phyloP scores from a whole-genome alignment of 345 rosid species.

The Populus euphratica region DNA sequence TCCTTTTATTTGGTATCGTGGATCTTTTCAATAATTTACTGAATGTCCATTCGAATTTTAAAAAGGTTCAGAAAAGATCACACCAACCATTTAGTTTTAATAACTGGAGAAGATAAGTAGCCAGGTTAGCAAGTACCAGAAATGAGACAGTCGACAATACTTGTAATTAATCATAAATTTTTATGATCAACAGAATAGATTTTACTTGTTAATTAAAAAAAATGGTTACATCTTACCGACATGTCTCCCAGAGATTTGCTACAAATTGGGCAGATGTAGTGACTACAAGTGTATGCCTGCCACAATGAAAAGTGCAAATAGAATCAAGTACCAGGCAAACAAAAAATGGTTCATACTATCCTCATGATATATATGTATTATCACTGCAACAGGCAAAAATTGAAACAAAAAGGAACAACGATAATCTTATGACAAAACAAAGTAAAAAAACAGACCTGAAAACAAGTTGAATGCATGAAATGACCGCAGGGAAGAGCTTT shows the following conservation, averaged over 20 bases:
- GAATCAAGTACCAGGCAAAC: constrained; percentile 11
- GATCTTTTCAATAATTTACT: neutral
- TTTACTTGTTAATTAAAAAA: neutral
- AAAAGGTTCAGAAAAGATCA: neutral
- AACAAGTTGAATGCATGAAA: constrained; percentile 64
- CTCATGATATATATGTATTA: no score
- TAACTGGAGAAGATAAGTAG: neutral
- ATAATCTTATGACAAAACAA: constrained; percentile 1
- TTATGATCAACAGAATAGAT: neutral
- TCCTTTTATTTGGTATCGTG: neutral
- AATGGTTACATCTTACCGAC: constrained; percentile 41
- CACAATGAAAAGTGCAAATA: constrained; percentile 9
- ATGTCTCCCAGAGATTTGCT: constrained; percentile 67
- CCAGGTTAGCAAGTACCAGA: neutral
- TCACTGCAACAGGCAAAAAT: neutral
- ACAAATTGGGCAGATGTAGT: constrained; percentile 59
- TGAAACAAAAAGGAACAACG: neutral
- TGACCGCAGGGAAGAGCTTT: constrained; percentile 66
- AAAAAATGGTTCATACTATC: neutral
- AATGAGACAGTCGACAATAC: neutral
- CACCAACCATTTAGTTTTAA: neutral
- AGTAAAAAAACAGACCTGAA: constrained; percentile 40
- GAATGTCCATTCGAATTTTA: neutral
- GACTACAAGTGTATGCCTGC: constrained; percentile 62
- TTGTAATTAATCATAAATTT: neutral